Conservation (phyloP, 805 yeast species). For the Blastobotrys terrestris region DNA sequence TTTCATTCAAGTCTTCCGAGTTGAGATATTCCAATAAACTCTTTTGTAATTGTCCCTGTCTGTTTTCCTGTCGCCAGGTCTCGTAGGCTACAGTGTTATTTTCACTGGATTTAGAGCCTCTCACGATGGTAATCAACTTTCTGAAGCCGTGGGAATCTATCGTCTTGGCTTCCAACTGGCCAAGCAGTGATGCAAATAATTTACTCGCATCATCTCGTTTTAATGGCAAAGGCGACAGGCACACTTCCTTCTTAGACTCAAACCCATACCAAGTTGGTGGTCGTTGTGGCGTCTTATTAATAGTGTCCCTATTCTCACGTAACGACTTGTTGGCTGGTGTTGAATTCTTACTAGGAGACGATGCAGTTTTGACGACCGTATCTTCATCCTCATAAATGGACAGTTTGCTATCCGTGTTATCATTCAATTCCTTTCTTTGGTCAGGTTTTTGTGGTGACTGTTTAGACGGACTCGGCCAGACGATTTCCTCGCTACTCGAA, state of each 20-base stretch:
- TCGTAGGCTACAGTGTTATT: slow-evolving; percentile 8
- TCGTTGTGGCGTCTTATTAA: background rate
- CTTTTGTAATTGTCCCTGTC: slow-evolving; percentile 10
- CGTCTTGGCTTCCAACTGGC: slow-evolving; percentile 13
- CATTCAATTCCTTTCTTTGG: slow-evolving; percentile 5
- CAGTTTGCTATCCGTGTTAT: slow-evolving; percentile 6
- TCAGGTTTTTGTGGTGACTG: background rate
- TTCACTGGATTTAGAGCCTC: slow-evolving; percentile 8
- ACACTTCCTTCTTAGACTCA: slow-evolving; percentile 14
- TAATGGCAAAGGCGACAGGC: slow-evolving; percentile 16
- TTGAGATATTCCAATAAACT: slow-evolving; percentile 13
- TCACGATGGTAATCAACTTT: slow-evolving; percentile 17
- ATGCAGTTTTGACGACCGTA: background rate
- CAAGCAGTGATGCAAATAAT: slow-evolving; percentile 16
- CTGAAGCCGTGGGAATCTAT: slow-evolving; percentile 21
- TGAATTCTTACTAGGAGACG: background rate
- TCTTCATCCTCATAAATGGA: slow-evolving; percentile 16
- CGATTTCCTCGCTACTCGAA: background rate
- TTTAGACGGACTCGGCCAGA: background rate
- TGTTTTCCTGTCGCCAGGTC: slow-evolving; percentile 15
- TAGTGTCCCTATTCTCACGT: slow-evolving; percentile 4
- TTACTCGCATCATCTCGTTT: slow-evolving; percentile 13
- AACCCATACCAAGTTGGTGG: slow-evolving; percentile 16
- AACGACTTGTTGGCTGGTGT: slow-evolving; percentile 12
- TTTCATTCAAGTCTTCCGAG: slow-evolving; percentile 11